Conservation (phyloP, 1,139 yeast species). For the Yamadazyma taylorii region DNA sequence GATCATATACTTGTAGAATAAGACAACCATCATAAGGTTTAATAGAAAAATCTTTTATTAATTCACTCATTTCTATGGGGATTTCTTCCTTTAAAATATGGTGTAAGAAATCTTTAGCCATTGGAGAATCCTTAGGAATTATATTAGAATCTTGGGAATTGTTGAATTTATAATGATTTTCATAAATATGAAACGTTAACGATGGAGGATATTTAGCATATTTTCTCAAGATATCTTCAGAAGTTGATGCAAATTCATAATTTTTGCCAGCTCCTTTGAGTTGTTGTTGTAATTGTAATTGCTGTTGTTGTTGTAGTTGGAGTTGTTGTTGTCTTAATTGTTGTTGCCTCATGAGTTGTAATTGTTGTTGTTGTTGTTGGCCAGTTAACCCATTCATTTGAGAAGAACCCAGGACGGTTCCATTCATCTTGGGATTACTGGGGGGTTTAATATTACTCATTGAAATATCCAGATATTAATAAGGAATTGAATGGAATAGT, state of each 20-base stretch:
- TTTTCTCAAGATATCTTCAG: conserved; percentile 74
- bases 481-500: too few relatives aligned
- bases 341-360: conserved; percentile 5
- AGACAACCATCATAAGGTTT: conserved; percentile 87
- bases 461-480: not conserved
- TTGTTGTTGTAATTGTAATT: conserved; percentile 30
- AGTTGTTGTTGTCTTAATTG: conserved; percentile 16
- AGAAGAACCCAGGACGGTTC: conserved; percentile 1
- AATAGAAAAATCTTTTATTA: conserved; percentile 80
- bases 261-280: conserved; percentile 35
- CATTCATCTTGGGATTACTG: not conserved
- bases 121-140: conserved; percentile 78
- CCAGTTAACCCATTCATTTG: conserved; percentile 3
- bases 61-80: conserved; percentile 88
- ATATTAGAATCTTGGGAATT: conserved; percentile 69
- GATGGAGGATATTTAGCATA: conserved; percentile 81
- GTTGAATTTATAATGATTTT: conserved; percentile 82
- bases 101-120: conserved; percentile 74
- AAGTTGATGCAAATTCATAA: conserved; percentile 66
- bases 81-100: conserved; percentile 80
- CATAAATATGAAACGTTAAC: conserved; percentile 84
- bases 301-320: conserved; percentile 43
- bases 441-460: conserved; percentile 2
- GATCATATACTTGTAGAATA: conserved; percentile 81
- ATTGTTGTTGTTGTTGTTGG: conserved; percentile 10